Conservation (phyloP, 192 early-diverging fungal genomes). For the Linnemannia schmuckeri region DNA sequence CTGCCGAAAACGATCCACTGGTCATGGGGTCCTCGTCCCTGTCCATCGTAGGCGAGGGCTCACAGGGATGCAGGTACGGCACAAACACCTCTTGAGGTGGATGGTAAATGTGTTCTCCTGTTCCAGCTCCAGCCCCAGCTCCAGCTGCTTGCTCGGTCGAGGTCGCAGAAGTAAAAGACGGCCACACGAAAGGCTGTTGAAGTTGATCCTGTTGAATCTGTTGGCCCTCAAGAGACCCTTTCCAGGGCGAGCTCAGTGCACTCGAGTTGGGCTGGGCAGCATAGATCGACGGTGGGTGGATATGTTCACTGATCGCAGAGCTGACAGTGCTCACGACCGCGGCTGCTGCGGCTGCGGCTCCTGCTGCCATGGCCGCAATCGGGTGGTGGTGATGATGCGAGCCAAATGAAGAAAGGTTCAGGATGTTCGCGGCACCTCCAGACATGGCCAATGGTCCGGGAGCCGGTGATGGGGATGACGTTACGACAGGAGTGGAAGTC, state of each 20-base stretch:
- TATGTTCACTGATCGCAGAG: slow-evolving; percentile 44
- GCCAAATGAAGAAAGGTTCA: background rate
- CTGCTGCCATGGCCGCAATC: slow-evolving; percentile 42
- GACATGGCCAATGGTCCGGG: background rate
- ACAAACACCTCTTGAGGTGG: slow-evolving; percentile 36
- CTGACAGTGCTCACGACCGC: slow-evolving; percentile 38
- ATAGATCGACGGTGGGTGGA: slow-evolving; percentile 24
- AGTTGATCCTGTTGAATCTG: background rate
- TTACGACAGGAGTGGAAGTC: background rate
- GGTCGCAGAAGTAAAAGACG: background rate
- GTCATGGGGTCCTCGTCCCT: slow-evolving; percentile 10
- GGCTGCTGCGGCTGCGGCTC: slow-evolving; percentile 39
- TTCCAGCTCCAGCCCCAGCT: background rate
- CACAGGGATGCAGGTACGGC: slow-evolving; percentile 46
- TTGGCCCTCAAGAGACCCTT: background rate
- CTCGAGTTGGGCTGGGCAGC: slow-evolving; percentile 1
- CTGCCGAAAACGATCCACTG: background rate
- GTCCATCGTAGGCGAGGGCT: slow-evolving; percentile 33
- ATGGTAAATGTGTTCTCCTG: slow-evolving; percentile 12
- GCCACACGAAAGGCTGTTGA: background rate
- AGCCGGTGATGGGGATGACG: background rate
- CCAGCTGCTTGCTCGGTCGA: slow-evolving; percentile 7
- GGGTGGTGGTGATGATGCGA: slow-evolving; percentile 6
- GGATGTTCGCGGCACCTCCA: background rate
- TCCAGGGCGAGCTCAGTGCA: background rate